Evolutionary conservation across 768 basidiomycete species (phyloP), one percentile per base, ranked within the genome.

Genomic region (Termitomyces sp.): DNA sequence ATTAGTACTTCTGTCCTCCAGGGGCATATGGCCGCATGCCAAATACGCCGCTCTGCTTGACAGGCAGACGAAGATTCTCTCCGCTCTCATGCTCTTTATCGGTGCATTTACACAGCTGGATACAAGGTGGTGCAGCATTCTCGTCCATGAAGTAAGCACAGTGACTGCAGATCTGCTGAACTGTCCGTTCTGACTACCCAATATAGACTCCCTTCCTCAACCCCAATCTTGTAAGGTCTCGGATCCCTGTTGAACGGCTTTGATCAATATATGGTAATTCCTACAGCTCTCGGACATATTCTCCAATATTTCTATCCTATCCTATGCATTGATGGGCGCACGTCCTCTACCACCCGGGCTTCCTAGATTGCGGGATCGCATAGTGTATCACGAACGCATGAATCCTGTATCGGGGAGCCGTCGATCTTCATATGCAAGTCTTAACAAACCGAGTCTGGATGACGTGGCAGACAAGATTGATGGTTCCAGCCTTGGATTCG

Each of bases 181-280:
- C 3, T 12, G 0, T 5, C 12, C 16, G 21, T n/a, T n/a, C 19
- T 32, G 21, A 46, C 19, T 55, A 21, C 19, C 23, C 34, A 8
- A 27, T 44, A 21, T 48, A 78, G 76, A 76, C 77, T 6, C 76
- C 77, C 10, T 77, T 73, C 57, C 61, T 79, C 51, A 79, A 79
- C 53, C 76, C 77, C 0, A 76, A 76, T 49, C 67, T 79, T 3
- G 77, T 76, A 58, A 62, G 73, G 19, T 43, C 12, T 19, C 23
- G 25, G 7, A 25, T 16, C 28, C n/a, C 23, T 40, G 1, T 16
- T 25, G 21, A 6, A 10, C 39, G 40, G 41, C 17, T 34, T 46
- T 39, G 11, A 39, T 28, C 1, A 21, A n/a, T 16, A 3, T 17
- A 16, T 5, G 14, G 30, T 11, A 30, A 45, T 34, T 49, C 27